Conservation (phyloP, 31 red algal species). For the Bonnemaisonia californica region DNA sequence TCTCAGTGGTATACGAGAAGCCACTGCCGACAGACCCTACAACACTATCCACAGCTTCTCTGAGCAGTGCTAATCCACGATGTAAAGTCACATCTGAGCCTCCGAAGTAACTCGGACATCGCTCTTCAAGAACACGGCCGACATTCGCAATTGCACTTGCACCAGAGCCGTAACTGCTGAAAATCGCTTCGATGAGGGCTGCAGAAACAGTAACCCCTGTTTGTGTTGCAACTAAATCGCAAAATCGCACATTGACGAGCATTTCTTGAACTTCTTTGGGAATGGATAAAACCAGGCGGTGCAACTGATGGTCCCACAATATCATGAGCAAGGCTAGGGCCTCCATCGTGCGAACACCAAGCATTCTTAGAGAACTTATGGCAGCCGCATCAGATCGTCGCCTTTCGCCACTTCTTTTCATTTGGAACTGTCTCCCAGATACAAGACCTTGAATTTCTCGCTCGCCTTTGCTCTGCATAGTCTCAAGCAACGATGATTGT, state of each 20-base stretch:
- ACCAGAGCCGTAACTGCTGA: slow-evolving; percentile 60
- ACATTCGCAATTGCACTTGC: slow-evolving; percentile 50
- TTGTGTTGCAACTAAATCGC: slow-evolving; percentile 58
- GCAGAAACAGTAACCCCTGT: slow-evolving; percentile 56
- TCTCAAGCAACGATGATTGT: not conserved
- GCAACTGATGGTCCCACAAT: slow-evolving; percentile 78
- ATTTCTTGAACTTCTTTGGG: slow-evolving; percentile 24
- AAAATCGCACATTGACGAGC: slow-evolving; percentile 57
- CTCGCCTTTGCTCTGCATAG: not conserved
- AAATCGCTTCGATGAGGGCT: slow-evolving; percentile 68
- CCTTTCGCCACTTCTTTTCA: slow-evolving; percentile 40
- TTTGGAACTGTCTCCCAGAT: slow-evolving; percentile 28
- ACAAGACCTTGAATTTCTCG: not conserved
- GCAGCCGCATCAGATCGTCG: slow-evolving; percentile 44
- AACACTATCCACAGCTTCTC: slow-evolving; percentile 35
- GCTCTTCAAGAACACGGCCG: slow-evolving; percentile 52
- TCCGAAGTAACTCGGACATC: slow-evolving; percentile 79
- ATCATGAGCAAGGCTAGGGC: slow-evolving; percentile 74
- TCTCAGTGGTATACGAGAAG: not conserved
- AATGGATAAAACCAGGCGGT: slow-evolving; percentile 64
- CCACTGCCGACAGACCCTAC: not conserved
- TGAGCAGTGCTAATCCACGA: slow-evolving; percentile 73
- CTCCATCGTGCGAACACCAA: slow-evolving; percentile 49
- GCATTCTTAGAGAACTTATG: slow-evolving; percentile 41
- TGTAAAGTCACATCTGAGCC: slow-evolving; percentile 71